Evolutionary conservation across 768 basidiomycete species (phyloP).

Genomic region (Collybia sordida): DNA sequence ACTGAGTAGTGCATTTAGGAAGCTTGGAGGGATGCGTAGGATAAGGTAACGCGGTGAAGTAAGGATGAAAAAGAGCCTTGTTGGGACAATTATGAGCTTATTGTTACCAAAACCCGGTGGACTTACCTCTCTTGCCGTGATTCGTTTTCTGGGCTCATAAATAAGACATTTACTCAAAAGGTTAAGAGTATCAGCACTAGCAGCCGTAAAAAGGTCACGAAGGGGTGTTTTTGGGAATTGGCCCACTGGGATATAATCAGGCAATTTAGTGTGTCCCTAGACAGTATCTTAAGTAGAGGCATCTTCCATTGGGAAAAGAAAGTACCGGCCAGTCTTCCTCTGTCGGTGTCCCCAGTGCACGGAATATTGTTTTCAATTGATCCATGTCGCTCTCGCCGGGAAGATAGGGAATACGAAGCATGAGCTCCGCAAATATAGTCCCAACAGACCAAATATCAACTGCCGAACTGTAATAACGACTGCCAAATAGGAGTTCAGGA

Average conservation of each 20-base stretch:
- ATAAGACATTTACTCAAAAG: constrained; percentile 76
- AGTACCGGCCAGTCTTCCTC: constrained; percentile 98
- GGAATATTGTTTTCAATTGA: constrained; percentile 92
- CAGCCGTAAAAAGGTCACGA: constrained; percentile 88
- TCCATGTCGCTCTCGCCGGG: constrained; percentile 97
- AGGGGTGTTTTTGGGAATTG: constrained; percentile 83
- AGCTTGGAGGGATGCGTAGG: constrained; percentile 89
- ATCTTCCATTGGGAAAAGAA: constrained; percentile 6
- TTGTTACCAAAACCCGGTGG: constrained; percentile 1
- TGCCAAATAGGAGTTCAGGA: constrained; percentile 90
- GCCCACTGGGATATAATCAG: constrained; percentile 85
- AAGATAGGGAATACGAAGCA: constrained; percentile 93
- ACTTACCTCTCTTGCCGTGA: constrained; percentile 75
- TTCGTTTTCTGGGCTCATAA: constrained; percentile 84
- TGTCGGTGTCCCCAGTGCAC: constrained; percentile 92
- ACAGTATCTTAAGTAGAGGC: not conserved
- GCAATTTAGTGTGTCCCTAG: constrained; percentile 87
- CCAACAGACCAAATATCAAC: constrained; percentile 98
- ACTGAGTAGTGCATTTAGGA: constrained; percentile 64
- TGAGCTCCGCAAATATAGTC: constrained; percentile 96
- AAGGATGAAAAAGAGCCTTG: constrained; percentile 84
- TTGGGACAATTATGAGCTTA: constrained; percentile 1
- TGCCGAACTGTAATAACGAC: constrained; percentile 85
- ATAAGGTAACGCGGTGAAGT: constrained; percentile 83
- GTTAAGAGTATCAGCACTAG: constrained; percentile 82